These are phyloP conservation scores for Orbilia oligospora DNA, from an alignment of 2,329 filamentous ascomycete genomes.

Conservation along the genomic window DNA sequence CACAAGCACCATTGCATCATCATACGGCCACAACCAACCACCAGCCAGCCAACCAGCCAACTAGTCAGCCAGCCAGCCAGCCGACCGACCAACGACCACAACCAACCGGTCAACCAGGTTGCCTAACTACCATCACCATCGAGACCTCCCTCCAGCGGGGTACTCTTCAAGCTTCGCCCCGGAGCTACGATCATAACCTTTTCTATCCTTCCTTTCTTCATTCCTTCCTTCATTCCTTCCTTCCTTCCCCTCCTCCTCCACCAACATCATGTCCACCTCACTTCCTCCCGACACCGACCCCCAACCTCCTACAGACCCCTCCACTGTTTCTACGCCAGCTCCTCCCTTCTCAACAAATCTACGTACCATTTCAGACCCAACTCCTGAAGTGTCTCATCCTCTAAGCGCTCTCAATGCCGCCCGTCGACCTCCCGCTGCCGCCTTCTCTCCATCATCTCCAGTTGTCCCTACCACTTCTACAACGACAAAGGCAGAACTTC, in stretches of 20 bases:
- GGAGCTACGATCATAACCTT: neutral
- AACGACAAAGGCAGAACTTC: conserved; percentile 49
- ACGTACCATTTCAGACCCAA: conserved; percentile 45
- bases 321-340: neutral
- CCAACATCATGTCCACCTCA: conserved; percentile 38
- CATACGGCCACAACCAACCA: conserved; percentile 27
- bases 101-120: neutral
- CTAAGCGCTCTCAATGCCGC: conserved; percentile 68
- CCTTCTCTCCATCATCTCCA: conserved; percentile 68
- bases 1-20: conserved; percentile 58
- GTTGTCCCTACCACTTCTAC: conserved; percentile 68
- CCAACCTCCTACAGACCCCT: conserved; percentile 28
- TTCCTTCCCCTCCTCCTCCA: neutral
- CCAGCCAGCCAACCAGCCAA: neutral
- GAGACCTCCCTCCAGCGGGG: neutral
- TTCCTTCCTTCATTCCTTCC: neutral
- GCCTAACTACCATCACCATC: neutral
- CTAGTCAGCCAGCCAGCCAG: neutral
- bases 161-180: neutral
- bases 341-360: conserved; percentile 35
- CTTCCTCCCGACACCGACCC: conserved; percentile 42
- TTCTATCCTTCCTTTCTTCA: neutral
- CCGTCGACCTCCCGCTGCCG: conserved; percentile 70
- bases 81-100: conserved; percentile 1
- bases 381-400: conserved; percentile 54